Conservation (phyloP, 2,329 filamentous ascomycete genomes). For the Diplodia mutila region DNA sequence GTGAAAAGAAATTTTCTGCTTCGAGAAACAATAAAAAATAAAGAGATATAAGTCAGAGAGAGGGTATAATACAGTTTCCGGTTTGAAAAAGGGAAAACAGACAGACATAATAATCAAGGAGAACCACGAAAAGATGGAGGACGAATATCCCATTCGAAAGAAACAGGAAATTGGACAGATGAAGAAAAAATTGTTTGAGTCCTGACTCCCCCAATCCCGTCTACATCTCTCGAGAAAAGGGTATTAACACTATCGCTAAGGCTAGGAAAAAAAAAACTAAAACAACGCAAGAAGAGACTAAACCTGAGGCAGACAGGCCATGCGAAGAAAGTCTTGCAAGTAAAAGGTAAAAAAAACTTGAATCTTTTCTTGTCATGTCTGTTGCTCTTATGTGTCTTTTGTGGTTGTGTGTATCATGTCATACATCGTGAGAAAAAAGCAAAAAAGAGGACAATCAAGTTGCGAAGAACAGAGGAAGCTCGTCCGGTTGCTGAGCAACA, state of each 20-base stretch:
- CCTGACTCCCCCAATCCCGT: not conserved
- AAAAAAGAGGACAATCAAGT: not conserved
- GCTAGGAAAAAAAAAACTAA: not conserved
- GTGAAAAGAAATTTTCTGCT: not conserved
- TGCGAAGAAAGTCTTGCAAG: constrained; percentile 10
- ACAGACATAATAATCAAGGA: not conserved
- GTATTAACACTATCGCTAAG: not conserved
- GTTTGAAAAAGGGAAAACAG: not conserved
- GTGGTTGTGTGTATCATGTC: constrained; percentile 18
- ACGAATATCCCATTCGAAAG: not conserved
- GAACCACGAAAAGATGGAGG: not conserved
- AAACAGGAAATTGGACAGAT: not conserved
- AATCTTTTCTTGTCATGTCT: constrained; percentile 14
- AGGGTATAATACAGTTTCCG: not conserved
- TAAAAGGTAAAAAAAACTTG: not conserved
- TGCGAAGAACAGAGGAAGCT: not conserved
- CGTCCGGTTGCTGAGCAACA: not conserved
- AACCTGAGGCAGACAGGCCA: not conserved
- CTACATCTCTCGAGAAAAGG: not conserved
- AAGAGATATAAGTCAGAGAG: not conserved
- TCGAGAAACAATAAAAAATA: not conserved
- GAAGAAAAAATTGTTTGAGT: not conserved
- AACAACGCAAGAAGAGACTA: not conserved
- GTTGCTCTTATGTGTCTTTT: constrained; percentile 10
- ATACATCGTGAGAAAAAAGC: constrained; percentile 17